phyloP scores from a whole-genome alignment of 108 stramenopile species.

The Nannochloropsis granulata region DNA sequence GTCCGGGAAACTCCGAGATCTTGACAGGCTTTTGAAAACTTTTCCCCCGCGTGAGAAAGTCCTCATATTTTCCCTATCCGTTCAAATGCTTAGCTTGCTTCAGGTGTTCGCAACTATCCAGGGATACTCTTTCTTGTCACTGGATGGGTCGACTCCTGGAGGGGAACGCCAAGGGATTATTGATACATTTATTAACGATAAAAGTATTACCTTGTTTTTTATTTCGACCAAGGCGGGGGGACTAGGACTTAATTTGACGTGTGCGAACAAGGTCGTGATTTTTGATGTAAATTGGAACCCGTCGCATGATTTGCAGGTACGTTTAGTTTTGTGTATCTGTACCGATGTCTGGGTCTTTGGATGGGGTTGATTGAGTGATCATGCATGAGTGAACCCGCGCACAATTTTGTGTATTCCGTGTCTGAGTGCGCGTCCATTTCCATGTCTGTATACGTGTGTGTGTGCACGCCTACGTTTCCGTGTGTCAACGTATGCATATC shows the following conservation, averaged over 20 bases:
- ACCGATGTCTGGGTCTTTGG: too few relatives aligned
- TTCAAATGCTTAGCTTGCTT: conserved; percentile 15
- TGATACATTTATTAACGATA: conserved; percentile 58
- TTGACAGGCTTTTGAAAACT: conserved; percentile 32
- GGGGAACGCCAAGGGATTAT: conserved; percentile 48
- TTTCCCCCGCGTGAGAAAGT: conserved; percentile 31
- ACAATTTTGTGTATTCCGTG: too few relatives aligned
- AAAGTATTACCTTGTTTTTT: conserved; percentile 50
- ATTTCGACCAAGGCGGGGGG: conserved; percentile 77
- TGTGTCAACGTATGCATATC: too few relatives aligned
- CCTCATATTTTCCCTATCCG: conserved; percentile 23
- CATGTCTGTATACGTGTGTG: neutral
- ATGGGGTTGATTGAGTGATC: too few relatives aligned
- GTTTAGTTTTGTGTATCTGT: neutral
- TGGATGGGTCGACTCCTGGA: conserved; percentile 67
- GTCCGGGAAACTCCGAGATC: conserved; percentile 18
- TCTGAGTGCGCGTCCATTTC: too few relatives aligned
- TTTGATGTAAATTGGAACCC: conserved; percentile 42
- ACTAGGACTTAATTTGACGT: conserved; percentile 60
- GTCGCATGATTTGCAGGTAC: conserved; percentile 32
- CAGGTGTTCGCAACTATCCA: conserved; percentile 4
- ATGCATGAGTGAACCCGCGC: too few relatives aligned
- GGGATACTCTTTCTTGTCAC: conserved; percentile 46
- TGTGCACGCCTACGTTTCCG: too few relatives aligned
- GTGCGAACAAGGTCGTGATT: conserved; percentile 17